These are phyloP conservation scores for Caryopteris hybrid DNA, from an alignment of 305 asterid genomes.

Conservation along the genomic window DNA sequence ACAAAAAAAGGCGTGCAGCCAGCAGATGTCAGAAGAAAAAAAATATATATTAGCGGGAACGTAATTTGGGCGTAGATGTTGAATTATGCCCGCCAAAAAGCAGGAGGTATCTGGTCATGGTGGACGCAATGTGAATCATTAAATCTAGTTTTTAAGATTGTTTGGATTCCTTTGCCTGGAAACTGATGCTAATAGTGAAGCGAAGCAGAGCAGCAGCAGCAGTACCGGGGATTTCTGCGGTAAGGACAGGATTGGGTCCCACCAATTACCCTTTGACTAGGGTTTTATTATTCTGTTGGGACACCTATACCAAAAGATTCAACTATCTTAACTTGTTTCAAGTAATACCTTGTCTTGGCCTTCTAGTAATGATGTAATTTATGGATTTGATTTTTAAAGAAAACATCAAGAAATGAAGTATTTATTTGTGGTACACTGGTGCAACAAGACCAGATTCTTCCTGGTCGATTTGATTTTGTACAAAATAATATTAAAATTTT, in stretches of 20 bases:
- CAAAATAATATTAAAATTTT: too few species aligned
- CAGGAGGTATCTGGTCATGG: slow-evolving; percentile 33
- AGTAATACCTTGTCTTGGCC: too few species aligned
- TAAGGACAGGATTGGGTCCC: not conserved
- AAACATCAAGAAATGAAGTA: too few species aligned
- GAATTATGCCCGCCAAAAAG: slow-evolving; percentile 45
- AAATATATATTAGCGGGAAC: slow-evolving; percentile 37
- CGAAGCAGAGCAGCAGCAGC: slow-evolving; percentile 3
- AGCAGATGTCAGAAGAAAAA: not conserved
- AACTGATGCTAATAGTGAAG: slow-evolving; percentile 23
- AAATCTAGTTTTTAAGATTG: slow-evolving; percentile 35
- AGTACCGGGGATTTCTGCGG: slow-evolving; percentile 28
- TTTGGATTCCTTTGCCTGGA: slow-evolving; percentile 19
- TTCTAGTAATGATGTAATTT: too few species aligned
- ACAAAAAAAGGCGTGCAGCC: not conserved
- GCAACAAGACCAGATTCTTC: too few species aligned
- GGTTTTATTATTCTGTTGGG: not conserved
- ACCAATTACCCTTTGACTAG: not conserved
- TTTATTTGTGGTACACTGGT: too few species aligned
- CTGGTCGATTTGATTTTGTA: too few species aligned
- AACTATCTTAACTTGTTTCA: too few species aligned
- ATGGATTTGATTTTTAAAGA: too few species aligned
- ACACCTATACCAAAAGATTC: not conserved
- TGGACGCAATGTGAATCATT: slow-evolving; percentile 49
- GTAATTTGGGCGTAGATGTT: slow-evolving; percentile 14